Evolutionary conservation across 257 asterid species (phyloP), one percentile per base, ranked within the genome.

Genomic region (Cordia subcordata): DNA sequence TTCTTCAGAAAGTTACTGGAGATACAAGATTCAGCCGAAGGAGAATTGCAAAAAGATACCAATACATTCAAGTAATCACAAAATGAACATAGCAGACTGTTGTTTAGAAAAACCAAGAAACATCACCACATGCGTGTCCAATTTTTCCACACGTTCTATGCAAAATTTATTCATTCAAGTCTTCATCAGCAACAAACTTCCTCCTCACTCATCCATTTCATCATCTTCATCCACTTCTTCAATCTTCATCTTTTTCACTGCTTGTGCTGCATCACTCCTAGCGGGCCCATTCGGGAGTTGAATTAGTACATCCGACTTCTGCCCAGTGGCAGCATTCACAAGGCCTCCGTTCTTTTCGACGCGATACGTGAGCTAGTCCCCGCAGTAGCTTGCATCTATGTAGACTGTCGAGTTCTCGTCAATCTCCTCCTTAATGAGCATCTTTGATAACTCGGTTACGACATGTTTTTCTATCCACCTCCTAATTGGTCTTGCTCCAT

Each of bases 401-500:
- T 60, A 84, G 12, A 91, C 95, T 0, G 96, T 85, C 0, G 96
- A 84, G 13, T 92, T 88, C 58, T 92, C 98, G 0, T 92, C 95
- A 0, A 88, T 86, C 22, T 92, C 98, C 55, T 83, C 98, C 15
- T 67, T 72, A 54, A 92, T 63, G 0, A 92, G 86, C 98, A 85
- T 92, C 61, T 86, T 92, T 0, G 98, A 92, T 11, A 88, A 40
- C 79, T 88, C 93, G 0, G 96, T 91, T 22, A 91, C 98, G 22
- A 91, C 95, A 66, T 73, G 72, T 44, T 78, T 92, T 86, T 92
- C 96, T 71, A 92, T 67, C 98, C 98, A 92, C 52, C 99, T 81
- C 49, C 99, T 69, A 21, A 92, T 92, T 0, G 96, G 96, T 0
- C 96, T 77, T 1, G 96, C 99, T 21, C 99, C 99, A 6, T 84